Conservation (phyloP, 2,329 filamentous ascomycete species). For the Diaporthe nobilis region DNA sequence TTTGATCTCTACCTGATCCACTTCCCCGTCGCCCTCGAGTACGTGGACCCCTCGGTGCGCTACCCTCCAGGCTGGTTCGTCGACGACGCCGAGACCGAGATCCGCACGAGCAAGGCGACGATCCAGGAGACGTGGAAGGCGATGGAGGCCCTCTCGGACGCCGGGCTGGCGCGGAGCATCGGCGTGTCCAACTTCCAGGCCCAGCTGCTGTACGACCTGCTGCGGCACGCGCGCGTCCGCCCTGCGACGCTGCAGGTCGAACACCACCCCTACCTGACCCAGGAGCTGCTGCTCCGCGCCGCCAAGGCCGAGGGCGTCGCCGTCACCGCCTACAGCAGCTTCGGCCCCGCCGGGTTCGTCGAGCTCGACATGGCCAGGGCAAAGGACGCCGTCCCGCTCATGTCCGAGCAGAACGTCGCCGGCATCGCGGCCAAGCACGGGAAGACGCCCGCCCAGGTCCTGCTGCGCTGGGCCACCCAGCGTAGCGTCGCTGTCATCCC, state of each 20-base stretch:
- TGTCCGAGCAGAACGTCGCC: slow-evolving; percentile 77
- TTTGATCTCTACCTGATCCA: slow-evolving; percentile 93
- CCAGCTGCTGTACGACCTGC: slow-evolving; percentile 82
- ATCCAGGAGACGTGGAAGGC: slow-evolving; percentile 88
- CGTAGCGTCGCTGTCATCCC: slow-evolving; percentile 85
- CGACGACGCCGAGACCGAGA: slow-evolving; percentile 71
- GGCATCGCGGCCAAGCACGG: slow-evolving; percentile 76
- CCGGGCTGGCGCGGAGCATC: slow-evolving; percentile 79
- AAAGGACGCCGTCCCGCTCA: slow-evolving; percentile 75
- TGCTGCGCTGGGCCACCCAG: slow-evolving; percentile 91
- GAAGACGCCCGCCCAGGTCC: slow-evolving; percentile 83
- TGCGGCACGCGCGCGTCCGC: slow-evolving; percentile 81
- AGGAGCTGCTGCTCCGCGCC: slow-evolving; percentile 78
- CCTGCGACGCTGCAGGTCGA: slow-evolving; percentile 89
- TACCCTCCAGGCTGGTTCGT: slow-evolving; percentile 85
- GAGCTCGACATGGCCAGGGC: slow-evolving; percentile 82
- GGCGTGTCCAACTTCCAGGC: slow-evolving; percentile 88
- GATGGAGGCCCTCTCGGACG: slow-evolving; percentile 81
- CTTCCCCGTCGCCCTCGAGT: slow-evolving; percentile 90
- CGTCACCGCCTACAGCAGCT: slow-evolving; percentile 87
- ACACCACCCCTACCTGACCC: slow-evolving; percentile 90
- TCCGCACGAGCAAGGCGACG: slow-evolving; percentile 76
- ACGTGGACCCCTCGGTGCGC: slow-evolving; percentile 82
- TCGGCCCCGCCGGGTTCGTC: slow-evolving; percentile 83
- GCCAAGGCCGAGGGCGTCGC: slow-evolving; percentile 78